These are phyloP conservation scores for Dysphania ambrosioides DNA, from an alignment of 148 eudicot species.

Conservation along the genomic window DNA sequence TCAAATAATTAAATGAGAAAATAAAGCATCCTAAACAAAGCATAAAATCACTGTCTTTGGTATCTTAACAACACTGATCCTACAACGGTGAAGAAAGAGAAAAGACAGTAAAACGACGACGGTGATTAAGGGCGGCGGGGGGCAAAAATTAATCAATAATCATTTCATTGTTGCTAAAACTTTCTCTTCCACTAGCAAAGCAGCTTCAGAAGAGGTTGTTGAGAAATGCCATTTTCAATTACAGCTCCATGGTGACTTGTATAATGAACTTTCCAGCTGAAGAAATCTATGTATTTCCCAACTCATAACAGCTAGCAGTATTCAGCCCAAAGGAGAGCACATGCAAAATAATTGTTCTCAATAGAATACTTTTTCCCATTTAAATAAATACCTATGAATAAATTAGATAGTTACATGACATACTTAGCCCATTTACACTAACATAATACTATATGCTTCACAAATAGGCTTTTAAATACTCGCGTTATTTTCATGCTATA, in stretches of 20 bases:
- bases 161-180: not conserved
- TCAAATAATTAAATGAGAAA: conserved; percentile 9
- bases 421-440: conserved; percentile 31
- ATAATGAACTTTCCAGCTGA: conserved; percentile 25
- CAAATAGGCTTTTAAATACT: conserved; percentile 19
- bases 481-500: conserved; percentile 23
- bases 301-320: conserved; percentile 18
- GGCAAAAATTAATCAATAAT: not conserved
- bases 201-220: conserved; percentile 2
- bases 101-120: not conserved
- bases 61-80: not conserved
- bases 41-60: not conserved
- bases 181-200: not conserved
- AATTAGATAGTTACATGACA: conserved; percentile 29
- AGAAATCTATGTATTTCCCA: conserved; percentile 10
- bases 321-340: conserved; percentile 24
- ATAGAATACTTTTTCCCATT: conserved; percentile 5
- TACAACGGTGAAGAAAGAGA: no score
- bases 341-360: conserved; percentile 24
- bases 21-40: conserved; percentile 12
- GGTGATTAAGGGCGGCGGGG: not conserved
- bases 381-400: conserved; percentile 20
- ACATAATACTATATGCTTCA: conserved; percentile 25
- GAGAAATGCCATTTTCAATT: not conserved
- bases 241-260: not conserved